Percentiles rank a stretch among this genome's conserved stretches.
These are phyloP conservation scores for Dysphania ambrosioides DNA, from an alignment of 148 eudicot species.

Conservation along the genomic window DNA sequence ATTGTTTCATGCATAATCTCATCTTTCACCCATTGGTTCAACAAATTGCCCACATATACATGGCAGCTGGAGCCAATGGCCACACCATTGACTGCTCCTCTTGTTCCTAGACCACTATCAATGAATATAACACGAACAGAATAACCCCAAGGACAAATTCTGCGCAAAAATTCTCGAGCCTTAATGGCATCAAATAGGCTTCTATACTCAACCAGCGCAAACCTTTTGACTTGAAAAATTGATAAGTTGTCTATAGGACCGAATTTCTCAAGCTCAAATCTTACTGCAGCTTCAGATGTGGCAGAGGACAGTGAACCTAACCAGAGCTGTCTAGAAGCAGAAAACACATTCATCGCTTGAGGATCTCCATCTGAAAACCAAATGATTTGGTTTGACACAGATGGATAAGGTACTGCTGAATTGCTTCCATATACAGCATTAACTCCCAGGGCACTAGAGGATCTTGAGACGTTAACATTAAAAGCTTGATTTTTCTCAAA, in stretches of 20 bases:
- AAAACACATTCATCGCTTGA: constrained; percentile 70
- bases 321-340: constrained; percentile 90
- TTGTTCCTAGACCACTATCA: constrained; percentile 79
- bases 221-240: constrained; percentile 54
- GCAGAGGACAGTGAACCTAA: constrained; percentile 80
- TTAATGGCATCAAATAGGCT: constrained; percentile 76
- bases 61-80: constrained; percentile 81
- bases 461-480: constrained; percentile 33
- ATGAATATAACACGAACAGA: constrained; percentile 69
- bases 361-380: constrained; percentile 91
- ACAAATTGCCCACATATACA: constrained; percentile 71
- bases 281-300: constrained; percentile 69
- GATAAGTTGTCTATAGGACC: constrained; percentile 67
- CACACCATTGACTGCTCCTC: constrained; percentile 64
- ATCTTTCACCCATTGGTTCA: constrained; percentile 73
- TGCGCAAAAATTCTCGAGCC: constrained; percentile 75
- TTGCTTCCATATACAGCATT: constrained; percentile 40
- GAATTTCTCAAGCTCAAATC: constrained; percentile 79
- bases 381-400: constrained; percentile 36
- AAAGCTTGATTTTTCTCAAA: constrained; percentile 44
- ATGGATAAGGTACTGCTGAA: constrained; percentile 28
- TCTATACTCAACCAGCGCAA: constrained; percentile 67
- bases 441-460: constrained; percentile 31
- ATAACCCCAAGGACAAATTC: constrained; percentile 79
- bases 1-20: constrained; percentile 66